Evolutionary conservation across 352 stramenopile species (phyloP).

Genomic region (Hyaloperonospora arabidopsidis): DNA sequence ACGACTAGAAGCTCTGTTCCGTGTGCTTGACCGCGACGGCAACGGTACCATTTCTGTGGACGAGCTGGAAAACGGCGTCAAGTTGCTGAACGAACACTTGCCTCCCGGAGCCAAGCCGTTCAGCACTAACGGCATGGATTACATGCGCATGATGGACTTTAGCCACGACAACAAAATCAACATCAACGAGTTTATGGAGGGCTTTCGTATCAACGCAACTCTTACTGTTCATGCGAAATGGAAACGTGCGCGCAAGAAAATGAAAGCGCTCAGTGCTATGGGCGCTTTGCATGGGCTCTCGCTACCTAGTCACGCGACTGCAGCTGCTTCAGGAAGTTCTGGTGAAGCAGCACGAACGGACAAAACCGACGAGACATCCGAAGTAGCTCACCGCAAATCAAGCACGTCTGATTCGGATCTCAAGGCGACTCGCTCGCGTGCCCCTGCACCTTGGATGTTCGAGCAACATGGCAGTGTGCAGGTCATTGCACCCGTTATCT

Average conservation of each 20-base stretch:
- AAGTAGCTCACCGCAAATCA: slow-evolving; percentile 9
- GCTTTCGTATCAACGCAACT: slow-evolving; percentile 81
- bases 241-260: slow-evolving; percentile 82
- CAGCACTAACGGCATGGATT: slow-evolving; percentile 56
- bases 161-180: slow-evolving; percentile 83
- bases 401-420: slow-evolving; percentile 27
- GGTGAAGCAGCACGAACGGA: slow-evolving; percentile 8
- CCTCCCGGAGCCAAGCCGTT: slow-evolving; percentile 60
- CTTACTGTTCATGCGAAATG: slow-evolving; percentile 82
- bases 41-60: slow-evolving; percentile 80
- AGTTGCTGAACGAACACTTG: slow-evolving; percentile 74
- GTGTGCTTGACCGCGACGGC: slow-evolving; percentile 68
- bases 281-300: slow-evolving; percentile 44
- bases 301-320: slow-evolving; percentile 21
- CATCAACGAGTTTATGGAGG: slow-evolving; percentile 88
- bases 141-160: slow-evolving; percentile 85
- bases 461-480: slow-evolving; percentile 64
- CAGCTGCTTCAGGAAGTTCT: slow-evolving; percentile 19
- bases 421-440: slow-evolving; percentile 22
- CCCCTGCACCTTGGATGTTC: slow-evolving; percentile 35
- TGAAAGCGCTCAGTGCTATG: slow-evolving; percentile 75
- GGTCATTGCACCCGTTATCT: slow-evolving; percentile 33
- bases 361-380: slow-evolving; percentile 12
- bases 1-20: slow-evolving; percentile 77
- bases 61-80: slow-evolving; percentile 72